These are phyloP conservation scores for Golubevia sp. DNA, from an alignment of 1,284 basidiomycete species.

Conservation along the genomic window DNA sequence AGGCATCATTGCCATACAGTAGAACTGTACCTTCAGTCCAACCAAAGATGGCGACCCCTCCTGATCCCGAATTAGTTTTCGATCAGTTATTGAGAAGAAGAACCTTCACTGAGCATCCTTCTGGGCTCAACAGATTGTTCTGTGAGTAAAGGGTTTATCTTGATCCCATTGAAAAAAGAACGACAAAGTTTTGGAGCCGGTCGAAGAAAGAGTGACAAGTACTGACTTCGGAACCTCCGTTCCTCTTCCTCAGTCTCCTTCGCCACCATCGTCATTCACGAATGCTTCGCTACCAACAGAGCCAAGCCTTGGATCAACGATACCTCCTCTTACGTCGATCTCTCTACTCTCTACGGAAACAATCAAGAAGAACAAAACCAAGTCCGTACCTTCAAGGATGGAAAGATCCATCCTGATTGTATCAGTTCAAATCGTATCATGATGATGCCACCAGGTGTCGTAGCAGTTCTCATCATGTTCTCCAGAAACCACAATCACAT, in stretches of 20 bases:
- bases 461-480: slow-evolving; percentile 73
- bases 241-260: too few relatives aligned
- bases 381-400: slow-evolving; percentile 67
- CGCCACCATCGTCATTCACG: slow-evolving; percentile 53
- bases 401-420: slow-evolving; percentile 70
- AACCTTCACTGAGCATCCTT: slow-evolving; percentile 21
- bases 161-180: too few relatives aligned
- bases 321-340: slow-evolving; percentile 76
- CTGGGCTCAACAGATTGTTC: slow-evolving; percentile 39
- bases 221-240: too few relatives aligned
- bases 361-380: slow-evolving; percentile 65
- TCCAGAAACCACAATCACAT: slow-evolving; percentile 74
- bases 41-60: slow-evolving; percentile 11
- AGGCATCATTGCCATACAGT: slow-evolving; percentile 74
- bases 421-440: slow-evolving; percentile 74
- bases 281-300: slow-evolving; percentile 31
- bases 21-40: slow-evolving; percentile 71
- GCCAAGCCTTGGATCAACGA: slow-evolving; percentile 66
- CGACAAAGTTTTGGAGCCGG: too few relatives aligned
- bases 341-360: slow-evolving; percentile 76
- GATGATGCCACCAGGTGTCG: slow-evolving; percentile 74
- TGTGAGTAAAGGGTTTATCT: too few relatives aligned
- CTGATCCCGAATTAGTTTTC: slow-evolving; percentile 20
- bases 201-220: too few relatives aligned
- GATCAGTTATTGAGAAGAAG: slow-evolving; percentile 12